Conservation (phyloP, 73 alveolate genomes). For the Tetrahymena borealis region DNA sequence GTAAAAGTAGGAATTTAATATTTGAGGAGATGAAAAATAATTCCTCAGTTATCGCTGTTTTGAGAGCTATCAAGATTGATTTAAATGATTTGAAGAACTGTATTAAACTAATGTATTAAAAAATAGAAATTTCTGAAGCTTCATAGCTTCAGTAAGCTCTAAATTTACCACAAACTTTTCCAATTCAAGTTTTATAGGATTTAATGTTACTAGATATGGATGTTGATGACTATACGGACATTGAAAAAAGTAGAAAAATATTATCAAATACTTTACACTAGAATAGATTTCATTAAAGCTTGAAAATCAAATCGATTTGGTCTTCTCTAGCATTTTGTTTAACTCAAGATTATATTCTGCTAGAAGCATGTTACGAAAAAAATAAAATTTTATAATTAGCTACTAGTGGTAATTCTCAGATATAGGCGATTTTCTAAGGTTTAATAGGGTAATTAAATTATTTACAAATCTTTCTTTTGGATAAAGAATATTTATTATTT, state of each 20-base stretch:
- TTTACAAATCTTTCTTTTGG: not conserved
- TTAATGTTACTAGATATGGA: not conserved
- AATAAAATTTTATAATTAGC: not conserved
- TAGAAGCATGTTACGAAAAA: not conserved
- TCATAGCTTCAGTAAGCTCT: not conserved
- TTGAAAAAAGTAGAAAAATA: not conserved
- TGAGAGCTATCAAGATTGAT: not conserved
- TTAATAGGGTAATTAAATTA: not conserved
- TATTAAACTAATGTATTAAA: not conserved
- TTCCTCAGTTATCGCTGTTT: not conserved
- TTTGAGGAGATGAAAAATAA: not conserved
- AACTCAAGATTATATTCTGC: not conserved
- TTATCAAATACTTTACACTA: not conserved
- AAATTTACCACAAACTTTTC: not conserved
- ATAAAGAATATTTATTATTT: not conserved
- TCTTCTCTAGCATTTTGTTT: not conserved
- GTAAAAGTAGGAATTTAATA: not conserved
- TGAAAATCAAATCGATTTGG: not conserved
- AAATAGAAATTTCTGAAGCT: not conserved
- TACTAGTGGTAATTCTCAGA: not conserved
- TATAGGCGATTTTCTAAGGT: not conserved
- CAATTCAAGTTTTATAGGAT: not conserved
- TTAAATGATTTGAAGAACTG: not conserved
- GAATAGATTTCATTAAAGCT: not conserved
- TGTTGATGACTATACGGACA: not conserved